Base-by-base conservation (phyloP, 2,329 filamentous ascomycete genomes). In the Fusarium nanum region DNA sequence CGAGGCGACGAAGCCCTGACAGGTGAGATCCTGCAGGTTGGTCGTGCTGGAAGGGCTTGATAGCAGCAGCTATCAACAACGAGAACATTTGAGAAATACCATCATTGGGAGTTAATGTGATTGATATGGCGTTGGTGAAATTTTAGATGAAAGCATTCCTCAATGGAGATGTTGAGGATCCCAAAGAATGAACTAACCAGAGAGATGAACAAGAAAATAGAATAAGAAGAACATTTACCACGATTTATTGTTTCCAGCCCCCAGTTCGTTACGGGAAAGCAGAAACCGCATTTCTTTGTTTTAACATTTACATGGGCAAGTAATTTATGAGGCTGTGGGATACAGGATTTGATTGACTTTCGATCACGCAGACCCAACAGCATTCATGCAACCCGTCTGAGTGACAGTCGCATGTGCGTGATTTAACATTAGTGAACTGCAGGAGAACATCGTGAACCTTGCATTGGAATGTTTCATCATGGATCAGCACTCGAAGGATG, bases 11-110 rank as follows among this genome's bases (percentile, higher is more conserved):
- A 97, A 72, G 81, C 83, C 59, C 77, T 81, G 65, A 88, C 85
- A 12, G 87, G 87, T 8, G 92, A 97, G 82, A 97, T 97, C 74
- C 89, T 98, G 70, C 96, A 99, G 81, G 86, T 97, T 69, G 96
- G 96, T 16, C 87, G 90, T 70, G 94, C 96, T 53, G 93, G 91
- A 34, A 84, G 86, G 61, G 87, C 69, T 59, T 66, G 52, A 56
- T 37, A 22, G 22, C 12, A 32, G n/a, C 28, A 42, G 32, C 20
- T 22, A 18, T 12, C 12, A 48, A 27, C 27, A 30, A 70, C 18
- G 40, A 46, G 28, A 42, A 41, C 16, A 60, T 22, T 28, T 23
- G 54, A 53, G 27, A 60, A 49, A 57, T 48, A 67, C 75, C 56
- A 66, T 62, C 50, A 56, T 13, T 54, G 32, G 64, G 68, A 71